Conservation (phyloP, 805 yeast species). For the Candida sonorensis region DNA sequence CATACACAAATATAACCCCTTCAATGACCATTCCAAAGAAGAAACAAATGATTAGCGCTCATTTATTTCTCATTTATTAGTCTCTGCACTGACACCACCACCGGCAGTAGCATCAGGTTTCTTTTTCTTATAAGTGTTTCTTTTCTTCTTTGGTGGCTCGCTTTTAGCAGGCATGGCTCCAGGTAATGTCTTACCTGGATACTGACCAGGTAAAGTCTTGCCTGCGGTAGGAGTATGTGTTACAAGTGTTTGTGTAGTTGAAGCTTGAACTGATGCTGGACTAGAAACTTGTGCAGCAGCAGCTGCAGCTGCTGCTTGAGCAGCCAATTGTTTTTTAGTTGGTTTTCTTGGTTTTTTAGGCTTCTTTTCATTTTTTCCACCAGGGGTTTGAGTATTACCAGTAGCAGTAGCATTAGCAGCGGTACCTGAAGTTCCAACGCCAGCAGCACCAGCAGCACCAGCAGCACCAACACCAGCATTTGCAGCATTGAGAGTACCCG, state of each 20-base stretch:
- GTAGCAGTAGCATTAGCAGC: background rate
- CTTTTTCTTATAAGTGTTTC: slow-evolving; percentile 23
- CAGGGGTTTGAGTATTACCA: background rate
- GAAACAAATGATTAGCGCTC: too few relatives aligned
- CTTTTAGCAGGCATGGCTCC: slow-evolving; percentile 17
- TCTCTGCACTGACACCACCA: too few relatives aligned
- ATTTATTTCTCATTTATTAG: too few relatives aligned
- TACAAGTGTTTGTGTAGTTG: too few relatives aligned
- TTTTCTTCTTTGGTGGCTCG: slow-evolving; percentile 24
- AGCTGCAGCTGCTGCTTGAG: slow-evolving; percentile 16
- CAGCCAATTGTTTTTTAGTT: slow-evolving; percentile 26
- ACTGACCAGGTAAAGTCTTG: slow-evolving; percentile 6
- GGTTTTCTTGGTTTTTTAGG: slow-evolving; percentile 25
- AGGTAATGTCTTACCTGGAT: slow-evolving; percentile 27
- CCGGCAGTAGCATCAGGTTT: slow-evolving; percentile 3
- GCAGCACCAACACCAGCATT: slow-evolving; percentile 4
- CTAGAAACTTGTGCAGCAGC: slow-evolving; percentile 9
- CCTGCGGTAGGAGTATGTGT: background rate
- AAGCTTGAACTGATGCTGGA: too few relatives aligned
- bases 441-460: slow-evolving; percentile 1
- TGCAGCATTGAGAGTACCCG: background rate
- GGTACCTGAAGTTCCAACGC: background rate
- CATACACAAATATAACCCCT: too few relatives aligned
- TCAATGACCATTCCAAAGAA: too few relatives aligned
- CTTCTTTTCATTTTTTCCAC: slow-evolving; percentile 13